Conservation (phyloP, 176 grass and related monocot genomes). For the Triticum aestivum region IWGSC_CS_RefSeq_v2.1 NC_057794.1:574227969-574228468, state of each 20-base stretch:
- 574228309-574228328: neutral
- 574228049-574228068: neutral
- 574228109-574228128: neutral
- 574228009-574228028: neutral
- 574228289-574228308: neutral
- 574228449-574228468: neutral
- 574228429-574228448: neutral
- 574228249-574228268: conserved; percentile 12
- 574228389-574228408: neutral
- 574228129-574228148: neutral
- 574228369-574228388: neutral
- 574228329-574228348: neutral
- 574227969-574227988: neutral
- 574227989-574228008: neutral
- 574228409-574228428: neutral
- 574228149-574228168: neutral
- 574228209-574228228: neutral
- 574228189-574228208: neutral
- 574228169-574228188: neutral
- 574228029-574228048: neutral
- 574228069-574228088: neutral
- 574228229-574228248: neutral
- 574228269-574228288: neutral
- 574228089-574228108: neutral
- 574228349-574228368: neutral